Conservation (phyloP, 164 flowering plant species). For the Akebia trifoliata region DNA sequence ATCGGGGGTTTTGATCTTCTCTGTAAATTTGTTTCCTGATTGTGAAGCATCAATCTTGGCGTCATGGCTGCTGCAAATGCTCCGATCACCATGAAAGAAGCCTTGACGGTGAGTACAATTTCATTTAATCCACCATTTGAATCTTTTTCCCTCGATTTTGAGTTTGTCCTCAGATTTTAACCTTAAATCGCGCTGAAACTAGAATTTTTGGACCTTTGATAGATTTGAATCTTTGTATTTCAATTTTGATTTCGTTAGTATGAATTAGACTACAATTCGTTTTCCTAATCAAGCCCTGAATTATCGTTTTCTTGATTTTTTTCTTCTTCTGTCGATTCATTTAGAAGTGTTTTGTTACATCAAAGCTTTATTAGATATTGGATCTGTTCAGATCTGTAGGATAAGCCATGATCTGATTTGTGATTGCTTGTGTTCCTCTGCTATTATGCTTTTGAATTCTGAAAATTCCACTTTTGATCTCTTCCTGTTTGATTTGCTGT, state of each 20-base stretch:
- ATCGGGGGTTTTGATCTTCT: neutral
- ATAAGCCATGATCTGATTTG: neutral
- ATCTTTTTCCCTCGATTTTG: too few species aligned
- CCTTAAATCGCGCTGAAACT: neutral
- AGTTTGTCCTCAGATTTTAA: neutral
- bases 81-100: too few species aligned
- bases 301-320: neutral
- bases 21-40: neutral
- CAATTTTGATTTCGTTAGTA: neutral
- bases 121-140: too few species aligned
- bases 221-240: neutral
- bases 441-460: neutral
- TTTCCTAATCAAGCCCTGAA: neutral
- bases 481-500: slow-evolving; percentile 24
- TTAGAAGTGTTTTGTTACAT: neutral
- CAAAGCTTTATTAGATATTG: neutral
- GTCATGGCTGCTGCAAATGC: too few species aligned
- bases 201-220: neutral
- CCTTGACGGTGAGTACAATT: too few species aligned
- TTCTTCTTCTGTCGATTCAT: neutral
- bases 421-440: neutral
- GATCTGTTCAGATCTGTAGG: neutral
- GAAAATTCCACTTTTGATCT: too few species aligned
- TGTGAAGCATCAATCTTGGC: slow-evolving; percentile 1
- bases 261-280: neutral